phyloP scores from a whole-genome alignment of 1,284 basidiomycete species.

The Coniferiporia sulphurascens region DNA sequence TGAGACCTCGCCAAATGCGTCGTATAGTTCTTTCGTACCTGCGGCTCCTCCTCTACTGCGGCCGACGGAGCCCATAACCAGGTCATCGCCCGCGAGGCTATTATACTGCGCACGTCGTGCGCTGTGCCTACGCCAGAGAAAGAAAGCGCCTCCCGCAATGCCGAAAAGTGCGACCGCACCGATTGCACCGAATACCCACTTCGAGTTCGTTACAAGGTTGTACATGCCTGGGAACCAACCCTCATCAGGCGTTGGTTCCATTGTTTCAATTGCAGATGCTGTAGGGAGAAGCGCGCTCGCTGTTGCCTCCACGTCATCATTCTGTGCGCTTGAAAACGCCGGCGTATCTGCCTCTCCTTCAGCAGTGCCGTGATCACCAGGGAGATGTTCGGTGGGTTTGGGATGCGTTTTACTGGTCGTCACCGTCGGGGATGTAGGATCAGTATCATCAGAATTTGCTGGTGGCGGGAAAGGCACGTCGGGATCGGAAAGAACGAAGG shows the following conservation, averaged over 20 bases:
- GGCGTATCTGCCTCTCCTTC: slow-evolving; percentile 63
- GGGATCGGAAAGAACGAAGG: slow-evolving; percentile 58
- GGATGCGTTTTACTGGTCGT: slow-evolving; percentile 58
- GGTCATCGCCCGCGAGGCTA: slow-evolving; percentile 66
- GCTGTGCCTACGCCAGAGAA: slow-evolving; percentile 55
- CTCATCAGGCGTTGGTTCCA: slow-evolving; percentile 65
- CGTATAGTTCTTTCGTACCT: slow-evolving; percentile 81
- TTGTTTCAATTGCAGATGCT: slow-evolving; percentile 38
- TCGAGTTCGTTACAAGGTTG: slow-evolving; percentile 69
- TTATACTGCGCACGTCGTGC: slow-evolving; percentile 55
- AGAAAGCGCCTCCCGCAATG: slow-evolving; percentile 25
- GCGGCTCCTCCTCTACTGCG: slow-evolving; percentile 33
- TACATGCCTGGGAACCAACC: slow-evolving; percentile 85
- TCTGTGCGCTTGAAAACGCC: slow-evolving; percentile 19
- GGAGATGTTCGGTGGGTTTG: slow-evolving; percentile 88
- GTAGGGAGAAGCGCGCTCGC: slow-evolving; percentile 27
- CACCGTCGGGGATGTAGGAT: slow-evolving; percentile 30
- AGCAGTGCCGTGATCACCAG: slow-evolving; percentile 73
- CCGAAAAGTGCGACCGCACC: slow-evolving; percentile 54
- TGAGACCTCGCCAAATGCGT: slow-evolving; percentile 84
- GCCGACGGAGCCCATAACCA: slow-evolving; percentile 54
- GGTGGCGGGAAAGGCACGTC: slow-evolving; percentile 53
- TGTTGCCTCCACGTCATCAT: slow-evolving; percentile 25
- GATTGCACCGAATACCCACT: slow-evolving; percentile 82
- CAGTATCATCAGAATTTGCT: slow-evolving; percentile 31